Base-by-base conservation (phyloP, 208 protist species). In the Trypanosoma theileri region DNA sequence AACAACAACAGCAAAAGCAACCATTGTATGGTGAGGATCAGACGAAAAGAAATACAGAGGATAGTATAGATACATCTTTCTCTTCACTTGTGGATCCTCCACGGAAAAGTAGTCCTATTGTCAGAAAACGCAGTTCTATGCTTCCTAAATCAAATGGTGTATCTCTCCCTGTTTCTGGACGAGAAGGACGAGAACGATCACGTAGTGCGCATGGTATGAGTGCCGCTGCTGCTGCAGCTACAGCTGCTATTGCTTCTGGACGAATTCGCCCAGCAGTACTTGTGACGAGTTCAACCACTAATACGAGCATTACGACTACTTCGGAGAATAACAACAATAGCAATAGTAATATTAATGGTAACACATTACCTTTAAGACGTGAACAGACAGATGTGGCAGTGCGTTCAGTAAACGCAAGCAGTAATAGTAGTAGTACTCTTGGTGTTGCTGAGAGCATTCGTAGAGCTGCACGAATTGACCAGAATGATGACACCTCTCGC, bases 231-330 rank as follows among this genome's bases (percentile, higher is more conserved):
- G 48, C 58, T 3, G 44, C 59, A 35, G 56, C 56, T 7, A 45
- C 60, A n/a, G 13, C 21, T 22, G 59, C 59, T 19, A 4, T 16
- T 44, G 50, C 44, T 41, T 67, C 50, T 41, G 4, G 40, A 13
- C 59, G 57, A n/a, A 44, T 72, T 72, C 67, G 67, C 4, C 67
- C 67, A 44, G 46, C 50, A 21, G 67, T 72, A 35, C 22, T 65
- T 21, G 67, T 72, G 14, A 72, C 35, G 9, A 50, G 51, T 13
- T 44, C 24, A 17, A 21, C 57, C 53, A n/a, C 56, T 12, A 60
- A 13, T 21, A 45, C 24, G 7, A 45, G 24, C 0, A n/a, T 42
- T 2, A 7, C 48, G 0, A 44, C 26, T 17, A 54, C 8, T 35
- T 35, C 28, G 6, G 28, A 35, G 6, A 35, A 35, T 35, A 35